phyloP scores from a whole-genome alignment of 2,329 filamentous ascomycete species.

The Hypoxylon sp. region DNA sequence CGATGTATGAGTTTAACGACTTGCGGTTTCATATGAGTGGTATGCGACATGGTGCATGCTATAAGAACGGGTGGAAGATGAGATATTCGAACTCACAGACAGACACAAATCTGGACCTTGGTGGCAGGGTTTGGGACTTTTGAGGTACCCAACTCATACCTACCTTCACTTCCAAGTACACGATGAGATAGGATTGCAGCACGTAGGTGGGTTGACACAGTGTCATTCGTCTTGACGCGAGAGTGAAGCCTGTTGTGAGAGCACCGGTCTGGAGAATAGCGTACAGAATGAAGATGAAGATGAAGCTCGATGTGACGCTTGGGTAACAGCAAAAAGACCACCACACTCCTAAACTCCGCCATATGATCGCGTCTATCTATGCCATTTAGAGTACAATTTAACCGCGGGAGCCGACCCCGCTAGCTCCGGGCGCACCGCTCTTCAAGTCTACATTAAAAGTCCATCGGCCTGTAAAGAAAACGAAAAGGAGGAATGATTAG shows the following conservation, averaged over 20 bases:
- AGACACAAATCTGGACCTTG: not conserved
- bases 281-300: conserved; percentile 5
- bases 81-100: not conserved
- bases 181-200: not conserved
- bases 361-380: conserved; percentile 34
- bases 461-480: conserved; percentile 48
- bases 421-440: conserved; percentile 26
- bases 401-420: conserved; percentile 30
- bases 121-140: not conserved
- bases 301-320: not conserved
- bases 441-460: conserved; percentile 52
- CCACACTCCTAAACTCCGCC: conserved; percentile 26
- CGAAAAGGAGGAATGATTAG: conserved; percentile 3
- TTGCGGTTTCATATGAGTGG: not conserved
- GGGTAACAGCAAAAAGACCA: conserved; percentile 1
- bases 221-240: not conserved
- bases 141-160: not conserved
- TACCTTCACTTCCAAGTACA: not conserved
- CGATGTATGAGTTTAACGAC: no score
- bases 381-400: conserved; percentile 39
- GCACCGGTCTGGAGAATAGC: not conserved
- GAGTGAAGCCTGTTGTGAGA: not conserved
- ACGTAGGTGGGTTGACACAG: not conserved
- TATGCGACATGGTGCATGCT: not conserved
- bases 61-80: not conserved